These are phyloP conservation scores for Moricandia arvensis DNA, from an alignment of 345 rosid species.

Conservation along the genomic window DNA sequence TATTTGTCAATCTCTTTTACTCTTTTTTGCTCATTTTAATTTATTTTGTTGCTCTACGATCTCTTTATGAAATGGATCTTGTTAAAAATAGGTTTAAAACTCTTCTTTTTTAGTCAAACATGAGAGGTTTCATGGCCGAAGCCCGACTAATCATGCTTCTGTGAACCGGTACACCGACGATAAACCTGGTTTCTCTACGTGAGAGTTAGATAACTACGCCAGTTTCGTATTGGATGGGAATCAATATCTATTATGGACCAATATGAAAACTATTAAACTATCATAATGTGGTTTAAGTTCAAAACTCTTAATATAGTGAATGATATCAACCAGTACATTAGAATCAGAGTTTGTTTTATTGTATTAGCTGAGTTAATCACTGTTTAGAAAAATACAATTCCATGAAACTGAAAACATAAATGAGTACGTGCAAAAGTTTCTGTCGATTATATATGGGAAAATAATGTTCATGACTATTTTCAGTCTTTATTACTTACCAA, in stretches of 20 bases:
- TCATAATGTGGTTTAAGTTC: not conserved
- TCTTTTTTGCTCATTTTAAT: not conserved
- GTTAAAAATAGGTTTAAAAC: not conserved
- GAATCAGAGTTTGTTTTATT: not conserved
- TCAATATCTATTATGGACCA: too few relatives aligned
- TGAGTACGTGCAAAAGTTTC: not conserved
- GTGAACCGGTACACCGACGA: too few relatives aligned
- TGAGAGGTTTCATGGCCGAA: too few relatives aligned
- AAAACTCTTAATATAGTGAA: not conserved
- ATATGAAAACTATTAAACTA: too few relatives aligned
- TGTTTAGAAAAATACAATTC: not conserved
- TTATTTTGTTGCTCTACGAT: not conserved
- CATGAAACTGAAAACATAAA: not conserved
- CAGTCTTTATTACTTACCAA: not conserved
- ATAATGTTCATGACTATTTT: not conserved
- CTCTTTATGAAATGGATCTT: not conserved
- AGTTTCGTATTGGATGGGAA: too few relatives aligned
- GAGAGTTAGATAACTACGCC: too few relatives aligned
- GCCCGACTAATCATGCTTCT: too few relatives aligned
- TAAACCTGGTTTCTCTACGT: too few relatives aligned
- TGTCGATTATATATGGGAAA: not conserved
- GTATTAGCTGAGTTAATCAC: not conserved
- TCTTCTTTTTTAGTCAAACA: too few relatives aligned
- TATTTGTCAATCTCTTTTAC: not conserved
- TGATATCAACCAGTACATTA: not conserved